phyloP scores from a whole-genome alignment of 768 basidiomycete species.

The Amanita thiersii region DNA sequence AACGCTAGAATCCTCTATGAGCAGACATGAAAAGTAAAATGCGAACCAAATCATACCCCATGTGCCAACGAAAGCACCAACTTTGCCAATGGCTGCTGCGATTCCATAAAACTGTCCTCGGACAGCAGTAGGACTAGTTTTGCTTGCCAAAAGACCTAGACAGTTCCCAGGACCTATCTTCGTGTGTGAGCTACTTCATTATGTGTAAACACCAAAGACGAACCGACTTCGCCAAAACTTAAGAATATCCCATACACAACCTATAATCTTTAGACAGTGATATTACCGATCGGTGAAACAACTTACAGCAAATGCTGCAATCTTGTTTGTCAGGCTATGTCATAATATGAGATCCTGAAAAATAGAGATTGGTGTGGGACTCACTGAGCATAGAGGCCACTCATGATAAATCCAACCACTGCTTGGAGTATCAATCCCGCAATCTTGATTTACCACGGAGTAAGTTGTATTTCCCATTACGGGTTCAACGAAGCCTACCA shows the following conservation, averaged over 20 bases:
- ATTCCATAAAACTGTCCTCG: constrained; percentile 83
- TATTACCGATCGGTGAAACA: background rate
- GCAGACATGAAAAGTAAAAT: background rate
- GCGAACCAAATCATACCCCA: constrained; percentile 52
- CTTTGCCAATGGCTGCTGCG: constrained; percentile 80
- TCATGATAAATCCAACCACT: constrained; percentile 83
- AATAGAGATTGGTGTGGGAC: constrained; percentile 9
- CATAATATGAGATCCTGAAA: background rate
- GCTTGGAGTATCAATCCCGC: constrained; percentile 60
- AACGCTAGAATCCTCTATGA: constrained; percentile 34
- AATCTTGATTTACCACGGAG: constrained; percentile 40
- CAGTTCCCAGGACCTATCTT: constrained; percentile 73
- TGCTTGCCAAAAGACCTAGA: constrained; percentile 78
- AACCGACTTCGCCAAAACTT: constrained; percentile 80
- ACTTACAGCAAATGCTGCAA: constrained; percentile 70
- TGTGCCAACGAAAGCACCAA: constrained; percentile 79
- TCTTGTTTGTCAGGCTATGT: constrained; percentile 45
- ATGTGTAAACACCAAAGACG: constrained; percentile 10
- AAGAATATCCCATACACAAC: constrained; percentile 90
- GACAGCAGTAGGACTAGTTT: constrained; percentile 78
- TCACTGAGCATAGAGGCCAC: constrained; percentile 60
- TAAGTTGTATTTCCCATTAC: background rate
- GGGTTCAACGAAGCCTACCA: constrained; percentile 33
- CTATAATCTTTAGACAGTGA: constrained; percentile 18
- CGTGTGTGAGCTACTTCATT: constrained; percentile 4